These are phyloP conservation scores for Aspergillus quadricinctus DNA, from an alignment of 2,329 filamentous ascomycete genomes.

Conservation along the genomic window DNA sequence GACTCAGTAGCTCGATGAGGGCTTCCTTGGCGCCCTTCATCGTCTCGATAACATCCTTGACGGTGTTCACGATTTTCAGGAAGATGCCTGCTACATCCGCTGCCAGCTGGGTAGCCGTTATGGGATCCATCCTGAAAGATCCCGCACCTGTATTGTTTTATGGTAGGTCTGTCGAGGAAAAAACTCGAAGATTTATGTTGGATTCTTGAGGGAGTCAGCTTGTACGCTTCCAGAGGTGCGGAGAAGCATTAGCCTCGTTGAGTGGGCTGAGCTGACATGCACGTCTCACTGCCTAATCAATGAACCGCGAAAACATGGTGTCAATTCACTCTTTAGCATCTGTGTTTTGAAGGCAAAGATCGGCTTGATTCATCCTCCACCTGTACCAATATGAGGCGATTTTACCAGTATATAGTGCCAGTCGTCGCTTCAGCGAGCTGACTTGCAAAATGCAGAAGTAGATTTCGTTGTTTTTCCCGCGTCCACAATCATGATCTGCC, in stretches of 20 bases:
- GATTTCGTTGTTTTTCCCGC: neutral
- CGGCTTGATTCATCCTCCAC: neutral
- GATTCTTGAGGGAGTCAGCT: neutral
- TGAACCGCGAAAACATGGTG: neutral
- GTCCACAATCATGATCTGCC: neutral
- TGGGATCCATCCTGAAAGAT: constrained; percentile 1
- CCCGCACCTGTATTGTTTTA: neutral
- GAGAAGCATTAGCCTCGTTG: neutral
- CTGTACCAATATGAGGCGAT: neutral
- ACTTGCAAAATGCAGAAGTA: neutral
- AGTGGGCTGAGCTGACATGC: neutral
- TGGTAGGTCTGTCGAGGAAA: neutral
- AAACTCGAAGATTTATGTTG: neutral
- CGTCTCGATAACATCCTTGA: constrained; percentile 1
- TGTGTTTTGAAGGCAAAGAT: neutral
- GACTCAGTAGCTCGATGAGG: neutral
- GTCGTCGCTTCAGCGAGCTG: neutral
- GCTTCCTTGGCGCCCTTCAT: constrained; percentile 1
- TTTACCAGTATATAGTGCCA: neutral
- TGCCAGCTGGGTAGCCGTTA: neutral
- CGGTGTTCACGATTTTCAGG: neutral
- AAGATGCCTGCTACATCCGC: constrained; percentile 1
- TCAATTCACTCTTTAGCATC: neutral
- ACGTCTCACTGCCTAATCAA: neutral
- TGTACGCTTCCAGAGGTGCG: neutral